These are phyloP conservation scores for Colletotrichum eleusines DNA, from an alignment of 2,329 filamentous ascomycete genomes.

Conservation along the genomic window DNA sequence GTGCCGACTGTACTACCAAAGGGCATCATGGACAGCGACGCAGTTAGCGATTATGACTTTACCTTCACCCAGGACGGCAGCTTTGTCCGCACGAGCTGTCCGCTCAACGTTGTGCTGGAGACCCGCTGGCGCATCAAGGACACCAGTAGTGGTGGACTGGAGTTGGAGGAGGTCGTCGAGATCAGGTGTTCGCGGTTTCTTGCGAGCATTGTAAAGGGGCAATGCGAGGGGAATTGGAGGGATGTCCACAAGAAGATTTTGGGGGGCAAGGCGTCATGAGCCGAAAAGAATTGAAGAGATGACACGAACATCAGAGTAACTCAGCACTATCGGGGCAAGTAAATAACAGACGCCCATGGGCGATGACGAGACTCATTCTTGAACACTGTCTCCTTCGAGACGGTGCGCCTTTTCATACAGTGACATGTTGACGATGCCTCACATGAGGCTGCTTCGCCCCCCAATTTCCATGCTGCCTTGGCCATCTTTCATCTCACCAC, in stretches of 20 bases:
- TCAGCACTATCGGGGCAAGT: background rate
- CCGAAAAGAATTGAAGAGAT: background rate
- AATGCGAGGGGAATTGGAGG: conserved; percentile 64
- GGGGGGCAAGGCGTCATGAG: conserved; percentile 26
- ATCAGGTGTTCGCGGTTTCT: conserved; percentile 65
- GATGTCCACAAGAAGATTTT: conserved; percentile 64
- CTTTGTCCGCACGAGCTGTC: conserved; percentile 64
- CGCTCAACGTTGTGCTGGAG: conserved; percentile 65
- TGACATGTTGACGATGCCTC: conserved; percentile 37
- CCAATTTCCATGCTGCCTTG: conserved; percentile 94
- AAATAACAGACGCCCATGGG: conserved; percentile 3
- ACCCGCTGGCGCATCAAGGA: conserved; percentile 60
- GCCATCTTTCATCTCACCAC: conserved; percentile 94
- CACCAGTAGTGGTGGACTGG: conserved; percentile 48
- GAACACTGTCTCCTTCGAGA: background rate
- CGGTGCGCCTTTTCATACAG: background rate
- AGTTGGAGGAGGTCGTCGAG: conserved; percentile 63
- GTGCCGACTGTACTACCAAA: conserved; percentile 66
- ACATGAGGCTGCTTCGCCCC: conserved; percentile 94
- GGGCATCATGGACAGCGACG: conserved; percentile 66
- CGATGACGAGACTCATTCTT: conserved; percentile 16
- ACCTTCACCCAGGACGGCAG: conserved; percentile 62
- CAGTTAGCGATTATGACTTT: conserved; percentile 67
- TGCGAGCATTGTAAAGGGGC: conserved; percentile 60
- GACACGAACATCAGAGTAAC: background rate